Conservation (phyloP, 148 eudicot genomes). For the Vaccinium vitisidaea region DNA sequence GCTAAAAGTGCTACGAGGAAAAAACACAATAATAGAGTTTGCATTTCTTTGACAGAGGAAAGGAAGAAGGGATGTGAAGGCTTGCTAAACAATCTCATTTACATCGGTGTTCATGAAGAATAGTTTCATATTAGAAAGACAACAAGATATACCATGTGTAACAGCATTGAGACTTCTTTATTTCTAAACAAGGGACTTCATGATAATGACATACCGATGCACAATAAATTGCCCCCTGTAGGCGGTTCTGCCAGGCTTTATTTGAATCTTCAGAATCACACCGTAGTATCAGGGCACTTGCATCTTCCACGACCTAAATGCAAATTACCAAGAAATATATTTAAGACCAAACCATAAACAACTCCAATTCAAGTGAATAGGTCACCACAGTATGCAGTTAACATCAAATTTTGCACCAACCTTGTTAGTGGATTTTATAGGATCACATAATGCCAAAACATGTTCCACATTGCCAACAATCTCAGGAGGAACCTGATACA, state of each 20-base stretch:
- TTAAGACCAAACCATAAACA: neutral
- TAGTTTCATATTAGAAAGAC: neutral
- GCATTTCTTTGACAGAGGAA: neutral
- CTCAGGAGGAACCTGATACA: conserved; percentile 70
- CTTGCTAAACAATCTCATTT: neutral
- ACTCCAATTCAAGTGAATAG: neutral
- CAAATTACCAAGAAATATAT: neutral
- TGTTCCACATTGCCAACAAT: conserved; percentile 63
- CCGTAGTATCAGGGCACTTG: conserved; percentile 66
- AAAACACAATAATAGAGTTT: neutral
- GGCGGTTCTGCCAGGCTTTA: conserved; percentile 66
- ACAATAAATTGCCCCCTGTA: conserved; percentile 83
- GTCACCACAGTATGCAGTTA: neutral
- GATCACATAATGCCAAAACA: conserved; percentile 66
- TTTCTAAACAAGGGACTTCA: neutral
- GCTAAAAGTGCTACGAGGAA: neutral
- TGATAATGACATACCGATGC: conserved; percentile 59
- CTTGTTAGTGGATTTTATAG: conserved; percentile 49
- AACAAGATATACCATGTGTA: neutral
- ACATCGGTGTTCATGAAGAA: neutral
- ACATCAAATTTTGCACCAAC: conserved; percentile 21
- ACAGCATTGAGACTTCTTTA: neutral
- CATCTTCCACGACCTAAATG: conserved; percentile 81
- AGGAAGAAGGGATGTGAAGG: neutral
- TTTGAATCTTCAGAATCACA: conserved; percentile 68